Evolutionary conservation across 2,329 filamentous ascomycete species (phyloP).

Genomic region (Neofusicoccum cordaticola): DNA sequence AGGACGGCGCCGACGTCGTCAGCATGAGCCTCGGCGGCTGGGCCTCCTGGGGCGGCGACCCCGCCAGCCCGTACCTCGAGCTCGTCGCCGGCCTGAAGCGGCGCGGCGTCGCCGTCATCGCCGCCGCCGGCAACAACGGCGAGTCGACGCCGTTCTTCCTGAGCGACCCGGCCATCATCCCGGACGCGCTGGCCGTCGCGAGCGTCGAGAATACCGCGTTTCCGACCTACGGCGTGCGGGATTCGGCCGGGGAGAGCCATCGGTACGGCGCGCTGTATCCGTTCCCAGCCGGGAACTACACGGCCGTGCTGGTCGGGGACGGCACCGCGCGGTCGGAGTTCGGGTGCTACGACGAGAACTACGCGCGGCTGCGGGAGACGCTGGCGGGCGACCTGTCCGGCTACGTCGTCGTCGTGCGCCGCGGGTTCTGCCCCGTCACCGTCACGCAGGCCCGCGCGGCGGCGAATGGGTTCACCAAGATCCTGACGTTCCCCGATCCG

Average conservation of each 20-base stretch:
- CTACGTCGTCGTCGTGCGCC: background rate
- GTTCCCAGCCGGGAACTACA: conserved; percentile 2
- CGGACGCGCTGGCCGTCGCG: conserved; percentile 44
- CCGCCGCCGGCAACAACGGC: conserved; percentile 54
- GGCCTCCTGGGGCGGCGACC: conserved; percentile 22
- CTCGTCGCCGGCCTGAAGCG: conserved; percentile 43
- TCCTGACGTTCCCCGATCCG: background rate
- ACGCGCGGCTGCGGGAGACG: background rate
- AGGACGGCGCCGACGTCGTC: conserved; percentile 45
- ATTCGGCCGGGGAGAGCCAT: background rate
- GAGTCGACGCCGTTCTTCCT: conserved; percentile 48
- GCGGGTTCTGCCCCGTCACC: background rate
- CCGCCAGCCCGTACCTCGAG: conserved; percentile 37
- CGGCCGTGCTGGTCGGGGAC: background rate
- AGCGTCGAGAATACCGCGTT: conserved; percentile 40
- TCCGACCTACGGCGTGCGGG: conserved; percentile 21
- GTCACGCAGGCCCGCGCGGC: background rate
- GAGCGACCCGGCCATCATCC: conserved; percentile 41
- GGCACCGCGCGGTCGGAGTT: background rate
- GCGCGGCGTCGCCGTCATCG: conserved; percentile 49
- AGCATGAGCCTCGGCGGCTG: conserved; percentile 32
- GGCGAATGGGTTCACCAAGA: background rate
- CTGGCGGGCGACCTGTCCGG: background rate
- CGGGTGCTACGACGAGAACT: background rate
- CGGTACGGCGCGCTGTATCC: background rate